Conservation (phyloP, 1,284 basidiomycete species). For the Polyporus tsugae region DNA sequence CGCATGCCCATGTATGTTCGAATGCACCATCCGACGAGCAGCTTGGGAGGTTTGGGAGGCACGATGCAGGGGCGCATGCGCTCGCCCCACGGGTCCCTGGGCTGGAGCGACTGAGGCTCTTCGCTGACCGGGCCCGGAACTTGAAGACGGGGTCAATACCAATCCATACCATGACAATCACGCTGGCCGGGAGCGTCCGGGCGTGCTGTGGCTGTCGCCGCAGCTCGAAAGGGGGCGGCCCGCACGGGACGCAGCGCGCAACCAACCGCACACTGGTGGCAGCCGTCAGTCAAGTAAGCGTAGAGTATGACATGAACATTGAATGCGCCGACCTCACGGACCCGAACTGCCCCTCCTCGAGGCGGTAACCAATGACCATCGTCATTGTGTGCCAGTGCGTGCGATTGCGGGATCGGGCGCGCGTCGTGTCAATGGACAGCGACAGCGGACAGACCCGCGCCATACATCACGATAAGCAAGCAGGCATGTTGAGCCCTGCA, state of each 20-base stretch:
- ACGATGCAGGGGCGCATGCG: background rate
- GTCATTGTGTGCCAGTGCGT: background rate
- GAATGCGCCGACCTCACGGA: slow-evolving; percentile 1
- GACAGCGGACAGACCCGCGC: background rate
- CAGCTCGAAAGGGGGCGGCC: background rate
- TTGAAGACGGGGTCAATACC: background rate
- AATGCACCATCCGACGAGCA: background rate
- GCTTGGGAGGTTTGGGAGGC: background rate
- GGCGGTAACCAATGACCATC: background rate
- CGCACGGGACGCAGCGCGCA: background rate
- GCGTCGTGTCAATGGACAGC: too few species aligned
- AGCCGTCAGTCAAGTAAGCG: slow-evolving; percentile 1
- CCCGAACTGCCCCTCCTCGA: background rate
- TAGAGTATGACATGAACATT: slow-evolving; percentile 1
- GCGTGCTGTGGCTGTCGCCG: background rate
- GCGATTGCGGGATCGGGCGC: background rate
- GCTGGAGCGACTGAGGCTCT: slow-evolving; percentile 4
- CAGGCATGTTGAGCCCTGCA: background rate
- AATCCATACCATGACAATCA: background rate
- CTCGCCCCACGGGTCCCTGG: background rate
- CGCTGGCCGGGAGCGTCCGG: background rate
- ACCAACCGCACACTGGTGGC: background rate
- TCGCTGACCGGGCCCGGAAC: background rate
- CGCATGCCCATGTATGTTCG: background rate
- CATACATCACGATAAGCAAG: slow-evolving; percentile 1